A percentile compares a stretch with the other conserved stretches of the same genome.
Conservation (phyloP, 1,284 basidiomycete species). For the Puccinia triticina region DNA sequence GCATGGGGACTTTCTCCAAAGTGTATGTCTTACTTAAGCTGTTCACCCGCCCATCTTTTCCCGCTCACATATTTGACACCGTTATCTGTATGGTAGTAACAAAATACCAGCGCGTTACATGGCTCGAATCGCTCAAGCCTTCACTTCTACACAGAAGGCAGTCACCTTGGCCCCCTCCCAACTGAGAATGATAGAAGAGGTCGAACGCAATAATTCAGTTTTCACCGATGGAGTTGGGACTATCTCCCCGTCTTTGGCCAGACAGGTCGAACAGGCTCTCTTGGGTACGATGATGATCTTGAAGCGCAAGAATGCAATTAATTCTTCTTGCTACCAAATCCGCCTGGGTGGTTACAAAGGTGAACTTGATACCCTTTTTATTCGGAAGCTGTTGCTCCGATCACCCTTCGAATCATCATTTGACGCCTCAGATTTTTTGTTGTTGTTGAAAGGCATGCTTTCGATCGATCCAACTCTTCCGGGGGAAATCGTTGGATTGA, state of each 20-base stretch:
- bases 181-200: constrained; percentile 64
- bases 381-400: neutral
- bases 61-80: neutral
- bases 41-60: too few relatives aligned
- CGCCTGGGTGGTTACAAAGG: constrained; percentile 73
- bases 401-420: neutral
- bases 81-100: constrained; percentile 61
- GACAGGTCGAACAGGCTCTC: constrained; percentile 65
- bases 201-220: constrained; percentile 61
- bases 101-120: constrained; percentile 73
- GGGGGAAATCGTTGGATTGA: constrained; percentile 66
- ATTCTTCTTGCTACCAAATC: constrained; percentile 68
- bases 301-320: neutral
- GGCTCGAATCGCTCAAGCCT: constrained; percentile 78
- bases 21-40: constrained; percentile 22
- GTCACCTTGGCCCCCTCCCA: constrained; percentile 66
- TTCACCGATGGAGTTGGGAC: constrained; percentile 74
- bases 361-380: neutral
- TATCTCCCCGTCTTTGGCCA: constrained; percentile 67
- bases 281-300: constrained; percentile 54
- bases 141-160: constrained; percentile 75
- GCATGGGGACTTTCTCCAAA: constrained; percentile 53
- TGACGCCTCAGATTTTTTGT: neutral
- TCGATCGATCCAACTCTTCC: constrained; percentile 67
- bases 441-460: constrained; percentile 69